Base-by-base conservation (phyloP, 441 rosid genomes). In the Aquilaria agallochum region DNA sequence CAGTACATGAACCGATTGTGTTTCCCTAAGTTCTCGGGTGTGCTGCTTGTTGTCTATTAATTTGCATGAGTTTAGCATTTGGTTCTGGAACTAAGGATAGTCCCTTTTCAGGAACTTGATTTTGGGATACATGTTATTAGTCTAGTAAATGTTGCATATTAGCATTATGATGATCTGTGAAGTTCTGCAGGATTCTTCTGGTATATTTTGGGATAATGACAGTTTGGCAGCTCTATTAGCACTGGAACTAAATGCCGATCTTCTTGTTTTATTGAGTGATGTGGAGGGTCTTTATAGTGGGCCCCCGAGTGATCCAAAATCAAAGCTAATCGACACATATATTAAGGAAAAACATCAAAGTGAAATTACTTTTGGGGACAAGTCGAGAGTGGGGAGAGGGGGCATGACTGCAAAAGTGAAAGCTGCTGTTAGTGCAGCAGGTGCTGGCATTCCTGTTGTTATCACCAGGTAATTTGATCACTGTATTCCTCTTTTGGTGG, bases 181-280 rank as follows among this genome's bases (percentile, higher is more conserved):
- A 68, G 47, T 57, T 53, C 60, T 78, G 74, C 98, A 95, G 99
- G 99, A 95, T 80, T 81, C 96, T 55, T 92, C 97, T 65, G 99
- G 99, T 68, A 95, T 95, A 75, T 95, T 95, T 69, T 95, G 99
- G 99, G 99, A 95, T 71, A 95, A 95, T 71, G 99, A 95, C 74
- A 95, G 99, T 72, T 87, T 95, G 75, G 96, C 99, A 32, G 98
- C 93, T 68, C 76, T 95, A 62, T 74, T 95, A 53, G 94, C 99
- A 32, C 67, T 95, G 76, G 97, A 95, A 80, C 83, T 95, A 55
- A 80, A 92, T 58, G 99, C 99, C 31, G 99, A 95, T 78, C 95
- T 95, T 69, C 86, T 95, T 65, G 68, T 95, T 64, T 80, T 95
- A 54, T 75, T 95, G 72, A 95, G 99, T 78, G 99, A 92, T 68